Evolutionary conservation across 768 basidiomycete species (phyloP).

Genomic region (Leccinum fibrillosum): DNA sequence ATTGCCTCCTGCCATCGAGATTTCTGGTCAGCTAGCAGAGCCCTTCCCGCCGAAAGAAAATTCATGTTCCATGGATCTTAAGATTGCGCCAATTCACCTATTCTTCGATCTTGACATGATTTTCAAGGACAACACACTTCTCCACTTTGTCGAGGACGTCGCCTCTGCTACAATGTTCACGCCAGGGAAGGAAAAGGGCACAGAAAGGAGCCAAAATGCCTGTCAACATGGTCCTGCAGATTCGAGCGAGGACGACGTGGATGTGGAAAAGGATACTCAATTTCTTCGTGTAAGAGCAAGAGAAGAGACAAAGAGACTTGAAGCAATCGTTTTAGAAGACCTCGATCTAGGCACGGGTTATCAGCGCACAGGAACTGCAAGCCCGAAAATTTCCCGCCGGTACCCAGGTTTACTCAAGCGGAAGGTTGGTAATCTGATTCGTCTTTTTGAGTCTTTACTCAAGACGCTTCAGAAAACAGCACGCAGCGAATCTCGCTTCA

Average conservation of each 20-base stretch:
- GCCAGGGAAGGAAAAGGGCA: conserved; percentile 2
- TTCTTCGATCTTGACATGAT: conserved; percentile 63
- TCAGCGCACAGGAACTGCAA: conserved; percentile 15
- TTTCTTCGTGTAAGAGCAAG: conserved; percentile 17
- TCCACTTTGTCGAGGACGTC: conserved; percentile 50
- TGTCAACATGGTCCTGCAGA: conserved; percentile 3
- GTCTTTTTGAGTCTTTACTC: conserved; percentile 1
- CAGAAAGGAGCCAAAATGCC: background rate
- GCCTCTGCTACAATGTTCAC: conserved; percentile 18
- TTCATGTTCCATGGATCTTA: conserved; percentile 28
- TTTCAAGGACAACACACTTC: conserved; percentile 36
- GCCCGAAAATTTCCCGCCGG: conserved; percentile 6
- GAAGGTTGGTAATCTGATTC: conserved; percentile 15
- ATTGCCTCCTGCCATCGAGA: conserved; percentile 19
- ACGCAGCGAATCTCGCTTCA: conserved; percentile 6
- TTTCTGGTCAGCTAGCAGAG: conserved; percentile 5
- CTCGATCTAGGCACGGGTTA: conserved; percentile 53
- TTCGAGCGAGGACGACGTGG: conserved; percentile 12
- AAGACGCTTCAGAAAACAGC: conserved; percentile 9
- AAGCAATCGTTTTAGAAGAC: conserved; percentile 56
- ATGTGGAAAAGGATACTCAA: conserved; percentile 13
- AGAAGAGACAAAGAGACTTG: conserved; percentile 43
- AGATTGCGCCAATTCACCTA: conserved; percentile 65
- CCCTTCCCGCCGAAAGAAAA: background rate
- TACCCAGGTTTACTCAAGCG: conserved; percentile 1